Base-by-base conservation (phyloP, 805 yeast species). In the Vanderwaltozyma tropicalis region DNA sequence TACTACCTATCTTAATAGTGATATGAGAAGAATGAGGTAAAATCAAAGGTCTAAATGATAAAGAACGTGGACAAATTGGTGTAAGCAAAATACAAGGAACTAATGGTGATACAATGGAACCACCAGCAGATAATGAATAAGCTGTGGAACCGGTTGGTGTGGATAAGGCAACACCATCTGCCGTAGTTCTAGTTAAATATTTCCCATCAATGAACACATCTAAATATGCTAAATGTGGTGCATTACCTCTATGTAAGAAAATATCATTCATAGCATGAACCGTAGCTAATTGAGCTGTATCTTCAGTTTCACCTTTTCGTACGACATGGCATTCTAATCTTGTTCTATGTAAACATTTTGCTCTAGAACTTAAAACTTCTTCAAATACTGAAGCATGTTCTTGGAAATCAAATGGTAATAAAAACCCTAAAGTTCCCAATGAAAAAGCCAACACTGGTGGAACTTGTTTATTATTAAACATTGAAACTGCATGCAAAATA, bases 121-220 rank as follows among this genome's bases (percentile, higher is more conserved):
- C 97, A 12, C 97, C 96, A 1, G 94, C 76, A 21, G 85, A 74
- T 37, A 88, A 64, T 0, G 95, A 83, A 53, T 88, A 88, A 0
- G 96, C 96, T 0, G 96, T 88, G 9, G 95, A 84, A 0, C 97
- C 97, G 0, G 96, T 88, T 14, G 97, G 97, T 0, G 96, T 83
- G 3, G 92, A 71, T 32, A 86, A 68, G 5, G 78, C 74, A 8
- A 88, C 71, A 28, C 97, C 97, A 59, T 89, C 97, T 1, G 94
- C 95, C 0, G 89, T 82, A 4, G 96, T 87, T 37, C 88, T 74
- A 7, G 97, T 89, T 38, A 89, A 63, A 51, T 79, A 81, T 55
- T 82, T 80, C 17, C 84, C 86, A 57, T 88, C 92, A 20, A 88
- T 80, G 46, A 69, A 76, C n/a, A 89, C 78, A 47, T 88, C 96